Base-by-base conservation (phyloP, 2,329 filamentous ascomycete genomes). In the Alternaria infectoria region DNA sequence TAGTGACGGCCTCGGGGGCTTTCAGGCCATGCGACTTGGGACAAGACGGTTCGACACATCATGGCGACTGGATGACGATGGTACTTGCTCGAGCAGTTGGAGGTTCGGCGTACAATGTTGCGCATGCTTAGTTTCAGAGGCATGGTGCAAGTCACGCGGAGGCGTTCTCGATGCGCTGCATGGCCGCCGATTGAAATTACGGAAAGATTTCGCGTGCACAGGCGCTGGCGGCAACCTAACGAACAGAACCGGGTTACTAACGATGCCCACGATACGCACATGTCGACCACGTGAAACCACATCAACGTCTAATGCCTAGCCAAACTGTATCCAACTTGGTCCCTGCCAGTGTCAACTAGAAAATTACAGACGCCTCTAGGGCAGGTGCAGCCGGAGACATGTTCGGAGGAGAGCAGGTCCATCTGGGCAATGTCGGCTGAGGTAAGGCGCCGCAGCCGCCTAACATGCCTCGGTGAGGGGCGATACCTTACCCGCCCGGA, bases 401-500 rank as follows among this genome's bases (percentile, higher is more conserved):
- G 36, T 40, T 40, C 3, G 36, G 36, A 40, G 36, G n/a, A 3
- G n/a, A 5, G 19, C 49, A 52, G 28, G 19, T 40, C 19, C 13
- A 12, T 40, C 28, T 52, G 49, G 13, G 36, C 36, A 40, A 40
- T 40, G 36, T 40, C 19, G 23, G 61, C 61, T 64, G 54, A 61
- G 52, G 58, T 64, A 64, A 64, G 56, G 17, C 23, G 49, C 43
- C 44, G 61, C 44, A 19, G 23, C 17, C 26, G 26, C 49, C 44
- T 36, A 51, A 47, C 44, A 46, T 36, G 26, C 30, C 50, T 30
- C 17, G 21, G 57, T 25, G 40, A 28, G 56, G 50, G 51, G 57
- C 52, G 61, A 64, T 64, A 54, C 54, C 54, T 44, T 64, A 58
- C 59, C 56, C 50, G 50, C 59, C 30, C 28, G 30, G 23, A 52